These are phyloP conservation scores for Xylaria telfairii DNA, from an alignment of 495 filamentous ascomycete genomes.

Conservation along the genomic window DNA sequence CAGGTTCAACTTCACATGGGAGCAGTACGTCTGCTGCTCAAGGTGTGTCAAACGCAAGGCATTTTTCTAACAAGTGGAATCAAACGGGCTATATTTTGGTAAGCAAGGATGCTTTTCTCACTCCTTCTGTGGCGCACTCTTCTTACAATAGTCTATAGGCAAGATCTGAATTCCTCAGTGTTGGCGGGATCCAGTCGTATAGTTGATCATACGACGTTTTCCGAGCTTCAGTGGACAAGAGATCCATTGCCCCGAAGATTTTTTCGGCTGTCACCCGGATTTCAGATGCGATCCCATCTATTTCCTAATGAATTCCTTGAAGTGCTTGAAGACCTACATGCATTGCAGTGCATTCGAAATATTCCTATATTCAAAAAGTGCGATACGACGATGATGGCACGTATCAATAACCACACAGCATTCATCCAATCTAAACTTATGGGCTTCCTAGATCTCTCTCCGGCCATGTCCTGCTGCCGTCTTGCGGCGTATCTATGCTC, in stretches of 20 bases:
- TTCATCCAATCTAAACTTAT: conserved; percentile 46
- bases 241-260: conserved; percentile 33
- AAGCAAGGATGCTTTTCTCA: background rate
- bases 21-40: conserved; percentile 41
- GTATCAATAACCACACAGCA: conserved; percentile 46
- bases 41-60: conserved; percentile 21
- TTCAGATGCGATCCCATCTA: conserved; percentile 24
- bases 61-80: conserved; percentile 44
- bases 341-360: conserved; percentile 11
- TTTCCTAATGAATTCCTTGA: background rate
- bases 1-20: conserved; percentile 48
- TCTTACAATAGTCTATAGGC: conserved; percentile 30
- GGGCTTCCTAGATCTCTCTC: conserved; percentile 27
- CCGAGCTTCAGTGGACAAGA: conserved; percentile 45
- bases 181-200: conserved; percentile 41
- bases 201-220: conserved; percentile 47
- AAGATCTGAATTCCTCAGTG: conserved; percentile 45
- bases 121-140: background rate
- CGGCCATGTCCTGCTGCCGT: conserved; percentile 39
- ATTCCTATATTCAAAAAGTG: background rate
- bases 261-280: conserved; percentile 39
- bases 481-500: conserved; percentile 46
- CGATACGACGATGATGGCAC: conserved; percentile 33
- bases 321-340: conserved; percentile 17
- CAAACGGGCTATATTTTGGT: conserved; percentile 52